Base-by-base conservation (phyloP, 768 basidiomycete genomes). In the Calocera viscosa region DNA sequence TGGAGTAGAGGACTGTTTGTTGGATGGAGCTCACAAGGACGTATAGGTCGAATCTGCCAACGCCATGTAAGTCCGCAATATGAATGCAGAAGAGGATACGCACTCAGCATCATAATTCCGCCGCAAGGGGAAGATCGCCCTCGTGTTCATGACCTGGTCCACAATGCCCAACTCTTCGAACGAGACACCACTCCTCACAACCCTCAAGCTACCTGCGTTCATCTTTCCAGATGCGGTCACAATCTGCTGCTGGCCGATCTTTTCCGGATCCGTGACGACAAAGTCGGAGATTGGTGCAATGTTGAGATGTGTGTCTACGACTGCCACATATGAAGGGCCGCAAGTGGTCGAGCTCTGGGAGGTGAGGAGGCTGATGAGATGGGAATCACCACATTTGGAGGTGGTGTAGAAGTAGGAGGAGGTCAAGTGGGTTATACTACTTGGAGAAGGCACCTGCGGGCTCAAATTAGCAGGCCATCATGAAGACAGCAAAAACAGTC, bases 231-330 rank as follows among this genome's bases (percentile, higher is more conserved):
- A 94, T 71, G 90, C 91, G 1, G 91, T 91, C 2, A 95, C 84
- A 43, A 94, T 83, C 74, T 89, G 86, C n/a, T 79, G 80, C 89
- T 93, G 86, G 16, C 86, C 86, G 71, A 82, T 86, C 1, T 81
- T 81, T 66, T 91, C 90, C 1, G 78, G 76, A 74, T 93, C 90
- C 3, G 86, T 86, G 24, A 91, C 73, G n/a, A 83, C 78, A 14
- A 89, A 89, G 73, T 96, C 94, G 67, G 85, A 72, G 49, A 94
- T 89, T 0, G 93, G 94, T 0, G 88, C 90, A 69, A 95, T 81
- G 70, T 92, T 94, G 68, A 83, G 83, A 74, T 82, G 89, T 8
- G 78, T 80, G 35, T 88, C 82, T 24, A 92, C 69, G 10, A 88
- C 81, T 24, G 81, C 78, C 7, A 94, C 87, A 34, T 77, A 76